phyloP scores from a whole-genome alignment of 2,329 filamentous ascomycete genomes.

The Claviceps humidiphila region DNA sequence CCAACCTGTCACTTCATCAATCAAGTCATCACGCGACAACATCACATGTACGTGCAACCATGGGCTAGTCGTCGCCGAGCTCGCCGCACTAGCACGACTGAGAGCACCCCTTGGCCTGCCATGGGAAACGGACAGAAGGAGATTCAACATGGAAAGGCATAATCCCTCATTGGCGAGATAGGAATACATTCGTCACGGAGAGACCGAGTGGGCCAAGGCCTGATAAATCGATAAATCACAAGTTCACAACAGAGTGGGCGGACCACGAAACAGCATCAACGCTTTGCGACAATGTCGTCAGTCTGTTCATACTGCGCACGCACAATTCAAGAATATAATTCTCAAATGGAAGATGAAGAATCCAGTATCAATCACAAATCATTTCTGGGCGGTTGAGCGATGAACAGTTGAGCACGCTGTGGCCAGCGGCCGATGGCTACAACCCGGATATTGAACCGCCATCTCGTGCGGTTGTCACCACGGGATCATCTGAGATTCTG shows the following conservation, averaged over 20 bases:
- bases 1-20: not conserved
- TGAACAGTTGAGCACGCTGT: not conserved
- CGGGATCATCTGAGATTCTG: not conserved
- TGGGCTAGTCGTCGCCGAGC: not conserved
- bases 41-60: not conserved
- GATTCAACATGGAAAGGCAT: not conserved
- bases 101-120: not conserved
- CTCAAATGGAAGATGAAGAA: not conserved
- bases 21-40: not conserved
- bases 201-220: not conserved
- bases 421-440: not conserved
- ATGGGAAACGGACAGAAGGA: not conserved
- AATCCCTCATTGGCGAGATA: not conserved
- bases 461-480: not conserved
- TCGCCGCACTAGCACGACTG: not conserved
- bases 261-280: not conserved
- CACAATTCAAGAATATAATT: not conserved
- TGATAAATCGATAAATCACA: not conserved
- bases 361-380: not conserved
- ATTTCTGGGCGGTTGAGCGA: not conserved
- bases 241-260: not conserved
- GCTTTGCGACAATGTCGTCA: not conserved
- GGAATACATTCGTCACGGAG: too few species aligned
- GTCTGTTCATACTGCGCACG: not conserved
- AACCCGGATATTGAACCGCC: not conserved